Evolutionary conservation across 345 rosid species (phyloP), one percentile per base, ranked within the genome.

Genomic region (Jatropha curcas): DNA sequence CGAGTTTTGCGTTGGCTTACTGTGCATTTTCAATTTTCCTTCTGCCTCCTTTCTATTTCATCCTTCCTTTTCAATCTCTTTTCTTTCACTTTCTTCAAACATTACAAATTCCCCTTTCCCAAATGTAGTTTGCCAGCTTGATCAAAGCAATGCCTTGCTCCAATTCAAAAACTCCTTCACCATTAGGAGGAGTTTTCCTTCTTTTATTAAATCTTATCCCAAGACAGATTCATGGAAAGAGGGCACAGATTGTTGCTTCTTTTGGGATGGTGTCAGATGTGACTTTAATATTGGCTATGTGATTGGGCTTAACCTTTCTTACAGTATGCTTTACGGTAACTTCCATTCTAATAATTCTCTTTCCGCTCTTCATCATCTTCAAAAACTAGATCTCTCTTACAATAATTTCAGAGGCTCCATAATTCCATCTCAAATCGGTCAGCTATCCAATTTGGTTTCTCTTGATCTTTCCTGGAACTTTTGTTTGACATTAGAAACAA

Each of bases 181-280:
- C n/a, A n/a, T n/a, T n/a, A n/a, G n/a, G n/a, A n/a, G n/a, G n/a
- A n/a, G n/a, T n/a, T n/a, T n/a, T n/a, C n/a, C n/a, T n/a, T n/a
- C n/a, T n/a, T n/a, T n/a, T n/a, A n/a, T n/a, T n/a, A n/a, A n/a
- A n/a, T n/a, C n/a, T n/a, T n/a, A n/a, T n/a, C n/a, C n/a, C n/a
- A n/a, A n/a, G n/a, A n/a, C n/a, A n/a, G n/a, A n/a, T n/a, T n/a
- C n/a, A n/a, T n/a, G n/a, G n/a, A n/a, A n/a, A n/a, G n/a, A n/a
- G 2, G 7, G 82, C n/a, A 0, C 71, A 81, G 59, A n/a, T n/a
- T 81, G 82, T 52, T 81, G 84, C 64, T 70, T 24, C 9, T n/a
- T 76, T 81, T n/a, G n/a, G 79, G 79, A 81, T 66, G 82, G 82
- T 0, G 64, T 60, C n/a, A 4, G 22, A 14, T 60, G 64, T 25